Percentiles rank a stretch among this genome's conserved stretches.
These are phyloP conservation scores for Trichocomaceae sp. DNA, from an alignment of 2,329 filamentous ascomycete species.

Conservation along the genomic window DNA sequence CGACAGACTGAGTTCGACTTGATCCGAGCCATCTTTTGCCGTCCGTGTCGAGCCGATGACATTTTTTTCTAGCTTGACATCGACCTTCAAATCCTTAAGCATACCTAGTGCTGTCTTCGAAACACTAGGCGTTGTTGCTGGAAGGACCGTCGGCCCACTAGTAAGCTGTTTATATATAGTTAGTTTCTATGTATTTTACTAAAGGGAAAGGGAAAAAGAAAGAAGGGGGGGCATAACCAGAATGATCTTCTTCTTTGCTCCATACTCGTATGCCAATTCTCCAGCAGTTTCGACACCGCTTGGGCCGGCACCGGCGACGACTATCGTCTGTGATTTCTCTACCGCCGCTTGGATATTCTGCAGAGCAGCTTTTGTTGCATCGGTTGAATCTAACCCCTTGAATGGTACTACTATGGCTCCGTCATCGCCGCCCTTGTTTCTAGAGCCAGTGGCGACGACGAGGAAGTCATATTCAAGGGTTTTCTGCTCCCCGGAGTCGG, in stretches of 20 bases:
- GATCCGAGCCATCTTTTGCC: background rate
- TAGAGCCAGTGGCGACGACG: constrained; percentile 9
- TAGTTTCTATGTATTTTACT: background rate
- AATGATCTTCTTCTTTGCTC: constrained; percentile 5
- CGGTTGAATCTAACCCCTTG: constrained; percentile 9
- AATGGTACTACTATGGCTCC: background rate
- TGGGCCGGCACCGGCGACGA: constrained; percentile 7
- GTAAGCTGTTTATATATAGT: constrained; percentile 6
- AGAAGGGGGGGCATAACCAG: background rate
- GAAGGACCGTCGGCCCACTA: constrained; percentile 4
- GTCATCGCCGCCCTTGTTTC: background rate
- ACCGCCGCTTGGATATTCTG: constrained; percentile 4
- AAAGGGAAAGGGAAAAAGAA: background rate
- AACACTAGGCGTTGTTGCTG: constrained; percentile 2
- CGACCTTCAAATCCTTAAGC: constrained; percentile 5
- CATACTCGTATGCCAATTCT: constrained; percentile 9
- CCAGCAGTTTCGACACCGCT: constrained; percentile 11
- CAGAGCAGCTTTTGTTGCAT: constrained; percentile 8
- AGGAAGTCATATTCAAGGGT: constrained; percentile 6
- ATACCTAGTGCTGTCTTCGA: constrained; percentile 9
- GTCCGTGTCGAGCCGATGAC: background rate
- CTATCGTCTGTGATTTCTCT: constrained; percentile 7
- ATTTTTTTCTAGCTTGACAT: constrained; percentile 7
- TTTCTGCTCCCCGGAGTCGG: background rate
- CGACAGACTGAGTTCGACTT: constrained; percentile 8